Evolutionary conservation across 495 filamentous ascomycete species (phyloP).

Genomic region (Aspergillus hancockii): DNA sequence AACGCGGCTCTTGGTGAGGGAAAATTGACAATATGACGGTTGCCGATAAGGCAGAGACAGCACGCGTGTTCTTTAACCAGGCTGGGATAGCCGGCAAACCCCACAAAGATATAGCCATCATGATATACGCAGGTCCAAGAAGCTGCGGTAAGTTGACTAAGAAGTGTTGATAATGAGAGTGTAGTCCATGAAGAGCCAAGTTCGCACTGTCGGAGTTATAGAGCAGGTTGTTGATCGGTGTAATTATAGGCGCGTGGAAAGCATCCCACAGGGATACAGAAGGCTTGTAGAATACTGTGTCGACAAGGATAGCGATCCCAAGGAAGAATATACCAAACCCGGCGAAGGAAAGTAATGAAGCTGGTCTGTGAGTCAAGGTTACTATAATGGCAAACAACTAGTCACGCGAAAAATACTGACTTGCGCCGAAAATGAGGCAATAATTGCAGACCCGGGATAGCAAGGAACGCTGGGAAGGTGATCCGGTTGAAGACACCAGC

Average conservation of each 20-base stretch:
- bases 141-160: constrained; percentile 84
- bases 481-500: constrained; percentile 93
- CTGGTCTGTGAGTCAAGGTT: constrained; percentile 54
- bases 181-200: constrained; percentile 84
- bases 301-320: constrained; percentile 71
- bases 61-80: constrained; percentile 51
- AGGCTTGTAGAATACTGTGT: constrained; percentile 78
- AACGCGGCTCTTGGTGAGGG: constrained; percentile 93
- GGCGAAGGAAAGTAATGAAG: constrained; percentile 62
- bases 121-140: constrained; percentile 79
- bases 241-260: constrained; percentile 68
- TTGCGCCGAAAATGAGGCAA: constrained; percentile 81
- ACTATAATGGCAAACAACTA: constrained; percentile 9
- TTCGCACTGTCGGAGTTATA: constrained; percentile 82
- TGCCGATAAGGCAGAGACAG: constrained; percentile 78
- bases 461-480: constrained; percentile 89
- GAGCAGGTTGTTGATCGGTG: constrained; percentile 85
- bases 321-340: constrained; percentile 62
- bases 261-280: constrained; percentile 53
- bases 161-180: constrained; percentile 89
- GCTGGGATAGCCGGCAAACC: constrained; percentile 48
- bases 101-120: constrained; percentile 59
- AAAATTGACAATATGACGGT: constrained; percentile 78
- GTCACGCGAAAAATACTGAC: constrained; percentile 47
- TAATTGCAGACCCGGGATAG: constrained; percentile 77